Percentiles rank a stretch among this genome's conserved stretches.
Evolutionary conservation across 1,139 yeast species (phyloP).

Genomic region (Suhomyces anneliseae): DNA sequence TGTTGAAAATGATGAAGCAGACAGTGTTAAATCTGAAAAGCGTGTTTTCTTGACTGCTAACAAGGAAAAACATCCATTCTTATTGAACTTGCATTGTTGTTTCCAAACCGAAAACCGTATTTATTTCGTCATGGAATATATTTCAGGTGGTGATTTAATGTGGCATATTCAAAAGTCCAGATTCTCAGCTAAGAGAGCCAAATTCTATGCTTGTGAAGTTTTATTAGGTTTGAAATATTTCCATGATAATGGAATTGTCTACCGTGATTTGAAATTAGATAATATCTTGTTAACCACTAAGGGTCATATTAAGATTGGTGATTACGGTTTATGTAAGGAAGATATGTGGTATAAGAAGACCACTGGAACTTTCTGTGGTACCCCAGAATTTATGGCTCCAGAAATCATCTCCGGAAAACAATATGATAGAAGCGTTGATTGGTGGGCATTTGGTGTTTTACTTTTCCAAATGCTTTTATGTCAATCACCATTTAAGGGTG

Average conservation of each 20-base stretch:
- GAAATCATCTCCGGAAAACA: constrained; percentile 91
- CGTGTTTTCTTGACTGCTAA: constrained; percentile 90
- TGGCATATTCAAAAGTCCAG: constrained; percentile 97
- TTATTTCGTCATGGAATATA: constrained; percentile 97
- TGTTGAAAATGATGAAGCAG: constrained; percentile 93
- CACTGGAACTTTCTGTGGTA: constrained; percentile 96
- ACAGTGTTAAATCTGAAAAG: constrained; percentile 90
- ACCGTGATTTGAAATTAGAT: constrained; percentile 92
- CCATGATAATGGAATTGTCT: constrained; percentile 94
- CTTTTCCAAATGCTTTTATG: constrained; percentile 94
- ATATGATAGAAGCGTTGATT: constrained; percentile 92
- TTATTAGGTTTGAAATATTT: constrained; percentile 85
- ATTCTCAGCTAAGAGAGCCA: constrained; percentile 87
- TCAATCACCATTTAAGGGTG: constrained; percentile 97
- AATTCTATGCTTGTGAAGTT: constrained; percentile 96
- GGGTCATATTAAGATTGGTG: constrained; percentile 97
- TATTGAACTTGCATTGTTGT: constrained; percentile 87
- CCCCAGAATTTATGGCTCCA: constrained; percentile 99
- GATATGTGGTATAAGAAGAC: constrained; percentile 91
- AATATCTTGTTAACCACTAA: constrained; percentile 82
- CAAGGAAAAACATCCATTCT: constrained; percentile 86
- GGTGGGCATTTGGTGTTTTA: constrained; percentile 99
- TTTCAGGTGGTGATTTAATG: constrained; percentile 98
- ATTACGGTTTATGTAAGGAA: constrained; percentile 95
- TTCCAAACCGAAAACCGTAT: constrained; percentile 97